These are phyloP conservation scores for Tetracladium maxilliforme DNA, from an alignment of 2,329 filamentous ascomycete species.

Conservation along the genomic window DNA sequence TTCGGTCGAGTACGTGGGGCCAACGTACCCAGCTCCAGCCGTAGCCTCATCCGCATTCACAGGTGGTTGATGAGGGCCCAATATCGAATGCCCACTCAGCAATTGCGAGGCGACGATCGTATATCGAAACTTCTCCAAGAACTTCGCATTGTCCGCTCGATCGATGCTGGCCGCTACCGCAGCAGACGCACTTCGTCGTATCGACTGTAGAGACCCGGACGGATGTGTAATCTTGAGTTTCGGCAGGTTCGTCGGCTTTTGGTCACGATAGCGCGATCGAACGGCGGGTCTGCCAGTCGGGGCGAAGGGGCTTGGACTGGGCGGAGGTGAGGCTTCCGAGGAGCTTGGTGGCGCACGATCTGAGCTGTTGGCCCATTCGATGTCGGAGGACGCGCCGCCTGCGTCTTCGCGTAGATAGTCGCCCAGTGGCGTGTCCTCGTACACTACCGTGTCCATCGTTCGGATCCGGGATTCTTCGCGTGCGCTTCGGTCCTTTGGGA, in stretches of 20 bases:
- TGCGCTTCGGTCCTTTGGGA: too few relatives aligned
- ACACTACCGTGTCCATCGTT: conserved; percentile 89
- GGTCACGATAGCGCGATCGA: conserved; percentile 34
- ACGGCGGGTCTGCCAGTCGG: conserved; percentile 39
- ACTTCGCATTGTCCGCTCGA: conserved; percentile 65
- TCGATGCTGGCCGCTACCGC: conserved; percentile 39
- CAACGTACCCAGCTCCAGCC: conserved; percentile 50
- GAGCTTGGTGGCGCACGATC: conserved; percentile 4
- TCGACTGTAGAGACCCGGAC: conserved; percentile 10
- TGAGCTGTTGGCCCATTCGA: conserved; percentile 4
- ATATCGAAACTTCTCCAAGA: conserved; percentile 87
- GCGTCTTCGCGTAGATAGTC: conserved; percentile 52
- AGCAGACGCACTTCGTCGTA: conserved; percentile 1
- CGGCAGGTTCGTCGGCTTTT: conserved; percentile 26
- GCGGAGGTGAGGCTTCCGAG: conserved; percentile 8
- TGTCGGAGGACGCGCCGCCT: conserved; percentile 13
- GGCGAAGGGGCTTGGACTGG: conserved; percentile 29
- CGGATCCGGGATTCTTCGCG: too few relatives aligned
- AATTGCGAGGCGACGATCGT: conserved; percentile 85
- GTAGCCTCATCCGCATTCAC: conserved; percentile 15
- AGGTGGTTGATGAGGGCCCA: conserved; percentile 18
- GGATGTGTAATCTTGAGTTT: conserved; percentile 26
- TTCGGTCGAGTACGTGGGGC: too few relatives aligned
- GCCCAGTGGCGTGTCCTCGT: conserved; percentile 76
- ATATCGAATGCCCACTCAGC: conserved; percentile 54